Conservation (phyloP, 306 rosid species). For the Lathyrus sativus region DNA sequence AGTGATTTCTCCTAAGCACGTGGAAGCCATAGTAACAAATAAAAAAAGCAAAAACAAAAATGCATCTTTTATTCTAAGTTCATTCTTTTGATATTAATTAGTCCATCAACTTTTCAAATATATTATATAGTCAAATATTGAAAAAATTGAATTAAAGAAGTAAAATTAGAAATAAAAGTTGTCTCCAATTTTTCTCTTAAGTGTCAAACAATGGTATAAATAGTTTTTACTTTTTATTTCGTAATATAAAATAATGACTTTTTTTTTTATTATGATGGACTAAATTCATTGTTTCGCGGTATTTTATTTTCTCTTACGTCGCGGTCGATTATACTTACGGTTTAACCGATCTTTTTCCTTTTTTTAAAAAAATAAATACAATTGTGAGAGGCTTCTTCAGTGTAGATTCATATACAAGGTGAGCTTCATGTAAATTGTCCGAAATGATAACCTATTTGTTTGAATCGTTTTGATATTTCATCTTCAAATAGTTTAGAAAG, state of each 20-base stretch:
- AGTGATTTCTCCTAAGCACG: background rate
- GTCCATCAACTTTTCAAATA: background rate
- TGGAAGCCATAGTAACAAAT: background rate
- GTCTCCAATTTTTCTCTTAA: background rate
- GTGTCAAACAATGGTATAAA: background rate
- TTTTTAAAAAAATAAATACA: too few relatives aligned
- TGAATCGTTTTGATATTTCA: too few relatives aligned
- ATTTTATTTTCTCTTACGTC: too few relatives aligned
- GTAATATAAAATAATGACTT: background rate
- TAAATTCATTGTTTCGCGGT: too few relatives aligned
- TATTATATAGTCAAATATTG: background rate
- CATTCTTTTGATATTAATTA: slow-evolving; percentile 1
- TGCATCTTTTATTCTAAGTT: background rate
- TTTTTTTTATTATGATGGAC: too few relatives aligned
- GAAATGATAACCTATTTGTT: too few relatives aligned
- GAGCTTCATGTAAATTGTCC: too few relatives aligned
- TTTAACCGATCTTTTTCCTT: too few relatives aligned
- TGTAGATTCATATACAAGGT: too few relatives aligned
- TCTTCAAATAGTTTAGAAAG: too few relatives aligned
- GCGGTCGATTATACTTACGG: too few relatives aligned
- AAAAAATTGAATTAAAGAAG: background rate
- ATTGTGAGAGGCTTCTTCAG: too few relatives aligned
- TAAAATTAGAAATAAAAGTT: background rate
- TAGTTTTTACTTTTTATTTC: background rate
- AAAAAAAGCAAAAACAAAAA: background rate